Percentiles rank a stretch among this genome's conserved stretches.
phyloP scores from a whole-genome alignment of 2,329 filamentous ascomycete genomes.

The Phyllachora maydis region DNA sequence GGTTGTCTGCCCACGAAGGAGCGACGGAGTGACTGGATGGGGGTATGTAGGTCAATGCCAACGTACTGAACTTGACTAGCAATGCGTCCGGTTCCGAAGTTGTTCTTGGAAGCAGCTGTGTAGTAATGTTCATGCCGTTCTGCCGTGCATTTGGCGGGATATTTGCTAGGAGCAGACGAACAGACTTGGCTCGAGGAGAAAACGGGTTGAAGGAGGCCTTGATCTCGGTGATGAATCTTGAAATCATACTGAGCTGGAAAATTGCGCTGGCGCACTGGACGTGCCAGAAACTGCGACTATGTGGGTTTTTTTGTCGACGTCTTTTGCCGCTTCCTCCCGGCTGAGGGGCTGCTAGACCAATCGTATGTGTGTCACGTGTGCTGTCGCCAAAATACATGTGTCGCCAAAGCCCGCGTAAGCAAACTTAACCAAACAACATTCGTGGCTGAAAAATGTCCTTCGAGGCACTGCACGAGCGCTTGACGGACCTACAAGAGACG shows the following conservation, averaged over 20 bases:
- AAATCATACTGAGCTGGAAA: conserved; percentile 70
- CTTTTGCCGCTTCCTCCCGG: no score
- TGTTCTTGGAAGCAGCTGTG: conserved; percentile 50
- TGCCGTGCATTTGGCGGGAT: conserved; percentile 62
- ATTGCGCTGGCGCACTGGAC: no score
- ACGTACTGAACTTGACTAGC: conserved; percentile 68
- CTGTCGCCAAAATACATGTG: no score
- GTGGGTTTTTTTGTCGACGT: no score
- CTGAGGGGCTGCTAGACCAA: no score
- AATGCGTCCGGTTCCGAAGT: conserved; percentile 51
- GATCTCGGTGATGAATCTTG: conserved; percentile 69
- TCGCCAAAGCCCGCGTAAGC: conserved; percentile 1
- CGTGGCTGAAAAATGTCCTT: conserved; percentile 36
- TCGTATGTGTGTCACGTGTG: no score
- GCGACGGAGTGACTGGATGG: no score
- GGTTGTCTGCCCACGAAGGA: no score
- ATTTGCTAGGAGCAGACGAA: conserved; percentile 69
- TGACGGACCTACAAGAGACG: conserved; percentile 37
- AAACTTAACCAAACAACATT: conserved; percentile 1
- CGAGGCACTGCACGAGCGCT: conserved; percentile 39
- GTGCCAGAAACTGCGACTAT: no score
- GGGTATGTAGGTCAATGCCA: no score
- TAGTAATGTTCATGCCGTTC: conserved; percentile 55
- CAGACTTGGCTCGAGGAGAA: conserved; percentile 56
- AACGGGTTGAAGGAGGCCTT: conserved; percentile 86